phyloP scores from a whole-genome alignment of 305 asterid genomes.

The Fraxinus greggii region DNA sequence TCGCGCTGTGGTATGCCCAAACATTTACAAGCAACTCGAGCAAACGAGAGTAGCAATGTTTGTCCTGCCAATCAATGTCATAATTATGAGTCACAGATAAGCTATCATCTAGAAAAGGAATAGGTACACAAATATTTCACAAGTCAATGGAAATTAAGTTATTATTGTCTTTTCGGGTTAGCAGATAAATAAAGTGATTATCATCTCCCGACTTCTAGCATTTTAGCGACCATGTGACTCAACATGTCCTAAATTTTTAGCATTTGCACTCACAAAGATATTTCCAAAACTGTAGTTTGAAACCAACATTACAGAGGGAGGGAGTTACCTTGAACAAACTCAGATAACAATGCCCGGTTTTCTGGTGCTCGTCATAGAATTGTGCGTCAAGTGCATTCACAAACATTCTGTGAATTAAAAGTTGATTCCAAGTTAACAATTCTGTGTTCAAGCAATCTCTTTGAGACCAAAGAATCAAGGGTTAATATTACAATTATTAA shows the following conservation, averaged over 20 bases:
- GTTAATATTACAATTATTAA: not conserved
- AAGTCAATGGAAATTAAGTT: not conserved
- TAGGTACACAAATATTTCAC: not conserved
- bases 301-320: not conserved
- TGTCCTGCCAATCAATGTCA: conserved; percentile 57
- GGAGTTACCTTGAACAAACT: conserved; percentile 68
- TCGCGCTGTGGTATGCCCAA: conserved; percentile 98
- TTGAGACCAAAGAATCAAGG: conserved; percentile 3
- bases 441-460: not conserved
- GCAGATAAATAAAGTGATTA: not conserved
- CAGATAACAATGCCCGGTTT: conserved; percentile 65
- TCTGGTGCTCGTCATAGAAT: conserved; percentile 66
- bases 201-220: not conserved
- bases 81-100: not conserved
- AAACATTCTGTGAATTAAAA: conserved; percentile 60
- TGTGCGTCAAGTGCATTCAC: conserved; percentile 81
- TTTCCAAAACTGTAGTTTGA: not conserved
- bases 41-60: conserved; percentile 81
- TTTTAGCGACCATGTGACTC: not conserved
- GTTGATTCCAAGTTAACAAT: conserved; percentile 1
- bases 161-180: not conserved
- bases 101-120: not conserved
- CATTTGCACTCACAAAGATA: not conserved
- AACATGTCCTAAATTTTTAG: not conserved
- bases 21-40: conserved; percentile 86